phyloP scores from a whole-genome alignment of 768 basidiomycete species.

The Clitopilus passeckerianus region DNA sequence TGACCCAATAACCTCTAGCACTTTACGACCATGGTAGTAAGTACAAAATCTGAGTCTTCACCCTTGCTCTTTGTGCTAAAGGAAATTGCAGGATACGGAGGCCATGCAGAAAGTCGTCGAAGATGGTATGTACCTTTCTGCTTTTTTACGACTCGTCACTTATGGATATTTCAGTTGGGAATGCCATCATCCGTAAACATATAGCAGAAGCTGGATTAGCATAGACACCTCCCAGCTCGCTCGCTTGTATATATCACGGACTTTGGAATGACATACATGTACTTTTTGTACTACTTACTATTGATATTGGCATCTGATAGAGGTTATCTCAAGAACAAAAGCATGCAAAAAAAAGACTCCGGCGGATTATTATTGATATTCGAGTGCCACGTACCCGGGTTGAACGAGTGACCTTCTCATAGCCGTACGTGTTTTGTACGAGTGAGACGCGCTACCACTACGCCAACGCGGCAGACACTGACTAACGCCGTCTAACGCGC shows the following conservation, averaged over 20 bases:
- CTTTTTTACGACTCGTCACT: background rate
- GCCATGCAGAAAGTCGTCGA: slow-evolving; percentile 64
- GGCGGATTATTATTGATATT: too few relatives aligned
- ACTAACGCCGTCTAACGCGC: background rate
- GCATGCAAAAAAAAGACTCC: too few relatives aligned
- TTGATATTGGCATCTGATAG: too few relatives aligned
- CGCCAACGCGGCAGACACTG: slow-evolving; percentile 7
- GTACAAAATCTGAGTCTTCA: background rate
- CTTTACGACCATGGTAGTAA: slow-evolving; percentile 67
- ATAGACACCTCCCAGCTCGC: slow-evolving; percentile 7
- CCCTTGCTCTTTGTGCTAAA: background rate
- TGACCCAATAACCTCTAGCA: slow-evolving; percentile 34
- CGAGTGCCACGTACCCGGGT: slow-evolving; percentile 12
- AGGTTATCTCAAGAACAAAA: too few relatives aligned
- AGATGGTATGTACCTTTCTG: slow-evolving; percentile 32
- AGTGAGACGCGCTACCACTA: slow-evolving; percentile 11
- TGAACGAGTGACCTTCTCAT: slow-evolving; percentile 13
- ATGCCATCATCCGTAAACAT: slow-evolving; percentile 64
- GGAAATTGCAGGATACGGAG: slow-evolving; percentile 48
- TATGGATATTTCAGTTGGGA: slow-evolving; percentile 40
- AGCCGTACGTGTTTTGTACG: background rate
- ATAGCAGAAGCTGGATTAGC: slow-evolving; percentile 48
- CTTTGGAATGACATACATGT: background rate
- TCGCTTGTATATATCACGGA: background rate
- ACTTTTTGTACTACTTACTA: too few relatives aligned